A percentile compares a stretch with the other conserved stretches of the same genome.
These are phyloP conservation scores for Rhynchosporium graminicola DNA, from an alignment of 2,329 filamentous ascomycete species.

Conservation along the genomic window DNA sequence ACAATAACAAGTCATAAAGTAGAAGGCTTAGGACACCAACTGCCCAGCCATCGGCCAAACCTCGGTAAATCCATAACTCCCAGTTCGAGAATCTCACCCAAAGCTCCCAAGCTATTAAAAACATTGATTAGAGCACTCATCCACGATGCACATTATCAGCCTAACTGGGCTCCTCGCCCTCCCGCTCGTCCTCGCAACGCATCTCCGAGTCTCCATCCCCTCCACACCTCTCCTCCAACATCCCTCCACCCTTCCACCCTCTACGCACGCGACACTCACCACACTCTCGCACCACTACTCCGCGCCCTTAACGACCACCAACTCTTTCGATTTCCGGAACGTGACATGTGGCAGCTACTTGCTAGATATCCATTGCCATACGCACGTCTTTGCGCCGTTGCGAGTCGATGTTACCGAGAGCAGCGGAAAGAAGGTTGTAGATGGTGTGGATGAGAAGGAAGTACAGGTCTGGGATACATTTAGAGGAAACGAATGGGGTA, in stretches of 20 bases:
- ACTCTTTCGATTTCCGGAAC: slow-evolving; percentile 75
- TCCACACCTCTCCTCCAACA: slow-evolving; percentile 35
- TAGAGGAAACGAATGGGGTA: slow-evolving; percentile 85
- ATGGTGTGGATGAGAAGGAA: slow-evolving; percentile 47
- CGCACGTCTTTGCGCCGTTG: slow-evolving; percentile 75
- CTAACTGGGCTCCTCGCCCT: slow-evolving; percentile 43
- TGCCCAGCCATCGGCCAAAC: no score
- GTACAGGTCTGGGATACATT: slow-evolving; percentile 81
- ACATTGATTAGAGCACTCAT: not conserved
- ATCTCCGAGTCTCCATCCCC: slow-evolving; percentile 35
- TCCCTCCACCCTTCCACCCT: slow-evolving; percentile 50
- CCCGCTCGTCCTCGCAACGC: slow-evolving; percentile 41
- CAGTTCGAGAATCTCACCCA: not conserved
- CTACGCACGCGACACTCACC: slow-evolving; percentile 67
- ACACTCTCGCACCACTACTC: slow-evolving; percentile 51
- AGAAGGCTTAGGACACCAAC: no score
- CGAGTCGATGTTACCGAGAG: slow-evolving; percentile 68
- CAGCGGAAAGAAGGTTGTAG: slow-evolving; percentile 23
- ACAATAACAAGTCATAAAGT: no score
- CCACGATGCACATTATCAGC: slow-evolving; percentile 43
- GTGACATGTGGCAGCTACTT: slow-evolving; percentile 76
- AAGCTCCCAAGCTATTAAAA: not conserved
- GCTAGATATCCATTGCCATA: slow-evolving; percentile 74
- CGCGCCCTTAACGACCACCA: slow-evolving; percentile 66
- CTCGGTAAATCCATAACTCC: no score